Evolutionary conservation across 176 grass and related monocot species (phyloP).

Genomic region (Carex kokanica): DNA sequence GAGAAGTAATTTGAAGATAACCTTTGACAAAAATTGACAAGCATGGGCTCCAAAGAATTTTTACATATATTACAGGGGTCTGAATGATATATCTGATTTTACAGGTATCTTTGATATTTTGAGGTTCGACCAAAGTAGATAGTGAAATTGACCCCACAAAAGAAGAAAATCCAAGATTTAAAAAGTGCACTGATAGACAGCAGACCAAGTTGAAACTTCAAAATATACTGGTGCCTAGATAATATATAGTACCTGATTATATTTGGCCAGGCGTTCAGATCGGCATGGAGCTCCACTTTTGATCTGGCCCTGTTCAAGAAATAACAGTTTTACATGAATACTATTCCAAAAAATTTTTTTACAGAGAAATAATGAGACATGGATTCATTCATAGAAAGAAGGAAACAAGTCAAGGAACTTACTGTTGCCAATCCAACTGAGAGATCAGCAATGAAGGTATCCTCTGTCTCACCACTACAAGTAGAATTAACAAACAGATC

Average conservation of each 20-base stretch:
- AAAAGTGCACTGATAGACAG: not conserved
- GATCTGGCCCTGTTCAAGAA: conserved; percentile 77
- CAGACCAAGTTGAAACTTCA: not conserved
- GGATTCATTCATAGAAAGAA: not conserved
- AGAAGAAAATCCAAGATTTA: not conserved
- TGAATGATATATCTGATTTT: conserved; percentile 5
- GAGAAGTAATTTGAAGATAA: not conserved
- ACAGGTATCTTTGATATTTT: conserved; percentile 1
- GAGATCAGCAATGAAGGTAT: conserved; percentile 95
- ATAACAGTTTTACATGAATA: not conserved
- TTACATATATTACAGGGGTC: not conserved
- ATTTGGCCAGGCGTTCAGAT: conserved; percentile 95
- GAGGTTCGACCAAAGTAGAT: not conserved
- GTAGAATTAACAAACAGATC: conserved; percentile 13
- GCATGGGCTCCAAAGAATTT: not conserved
- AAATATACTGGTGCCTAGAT: not conserved
- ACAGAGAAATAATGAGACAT: not conserved
- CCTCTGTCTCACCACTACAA: conserved; percentile 81
- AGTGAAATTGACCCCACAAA: not conserved
- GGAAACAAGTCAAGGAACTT: not conserved
- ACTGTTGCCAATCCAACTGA: conserved; percentile 81
- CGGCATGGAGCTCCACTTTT: conserved; percentile 89
- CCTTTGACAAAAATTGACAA: not conserved
- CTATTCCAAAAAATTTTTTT: not conserved
- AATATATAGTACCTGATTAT: conserved; percentile 58